phyloP scores from a whole-genome alignment of 73 alveolate species.

The Paramecium primaurelia region DNA sequence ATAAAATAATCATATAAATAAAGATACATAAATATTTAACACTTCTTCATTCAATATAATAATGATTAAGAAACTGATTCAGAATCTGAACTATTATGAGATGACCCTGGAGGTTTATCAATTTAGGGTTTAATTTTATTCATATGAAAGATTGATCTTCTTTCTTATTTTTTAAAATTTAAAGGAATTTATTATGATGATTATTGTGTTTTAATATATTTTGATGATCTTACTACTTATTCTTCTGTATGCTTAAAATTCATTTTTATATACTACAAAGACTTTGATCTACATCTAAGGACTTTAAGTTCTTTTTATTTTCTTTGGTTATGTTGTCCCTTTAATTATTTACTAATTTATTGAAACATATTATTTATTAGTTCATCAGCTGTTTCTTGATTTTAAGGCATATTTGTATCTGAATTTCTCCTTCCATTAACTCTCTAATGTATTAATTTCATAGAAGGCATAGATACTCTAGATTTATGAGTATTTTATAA shows the following conservation, averaged over 20 bases:
- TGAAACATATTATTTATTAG: neutral
- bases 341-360: neutral
- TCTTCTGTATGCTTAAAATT: neutral
- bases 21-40: neutral
- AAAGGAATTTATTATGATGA: neutral
- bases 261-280: neutral
- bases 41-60: neutral
- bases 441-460: neutral
- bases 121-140: neutral
- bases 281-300: neutral
- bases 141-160: neutral
- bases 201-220: neutral
- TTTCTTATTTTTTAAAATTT: neutral
- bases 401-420: neutral
- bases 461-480: neutral
- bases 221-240: neutral
- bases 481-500: neutral
- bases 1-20: neutral
- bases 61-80: neutral
- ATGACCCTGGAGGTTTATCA: neutral
- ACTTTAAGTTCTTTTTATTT: neutral
- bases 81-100: neutral
- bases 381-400: neutral
- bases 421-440: neutral
- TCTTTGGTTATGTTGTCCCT: neutral